Evolutionary conservation across 2,329 filamentous ascomycete species (phyloP), one percentile per base, ranked within the genome.

Genomic region (Fusarium sp.): DNA sequence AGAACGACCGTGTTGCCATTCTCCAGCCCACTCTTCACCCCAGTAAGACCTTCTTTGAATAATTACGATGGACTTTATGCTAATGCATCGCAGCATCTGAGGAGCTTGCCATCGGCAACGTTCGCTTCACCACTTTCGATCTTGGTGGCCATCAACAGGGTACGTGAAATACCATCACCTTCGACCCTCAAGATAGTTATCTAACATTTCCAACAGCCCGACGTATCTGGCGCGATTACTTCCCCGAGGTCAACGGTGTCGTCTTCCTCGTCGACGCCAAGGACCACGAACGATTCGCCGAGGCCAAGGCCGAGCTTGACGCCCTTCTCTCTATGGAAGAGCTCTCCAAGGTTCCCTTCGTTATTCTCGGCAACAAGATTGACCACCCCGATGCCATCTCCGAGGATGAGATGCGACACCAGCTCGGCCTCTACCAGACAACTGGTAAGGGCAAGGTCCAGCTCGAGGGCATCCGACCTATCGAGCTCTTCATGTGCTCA

Each of bases 401-500:
- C 72, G 96, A 99, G 87, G 95, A 98, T 77, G 93, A 98, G 84
- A 88, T 98, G 78, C 89, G 96, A 81, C 91, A 95, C 80, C 92
- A 94, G 81, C 86, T 99, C 62, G 96, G 96, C 69, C 84, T 99
- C 77, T 98, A 97, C 84, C 95, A 98, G 84, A 97, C 94, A 58
- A 97, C 93, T 66, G 94, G 94, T 77, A 97, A 98, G 88, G 94
- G 94, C 82, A 97, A 97, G 87, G 91, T 97, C 68, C 93, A 91
- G 70, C 86, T 96, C 73, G 94, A 97, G 85, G 93, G 93, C 34
- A 97, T 97, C 81, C 88, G 94, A 75, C 93, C 94, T 25, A 95
- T 99, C 78, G 96, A 99, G 87, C 89, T 98, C 69, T 98, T 98
- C 83, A 97, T 99, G 96, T 98, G 94, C 88, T 97, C 93, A 76